phyloP scores from a whole-genome alignment of 2,329 filamentous ascomycete species.

The Cordyceps cateniannulata region DNA sequence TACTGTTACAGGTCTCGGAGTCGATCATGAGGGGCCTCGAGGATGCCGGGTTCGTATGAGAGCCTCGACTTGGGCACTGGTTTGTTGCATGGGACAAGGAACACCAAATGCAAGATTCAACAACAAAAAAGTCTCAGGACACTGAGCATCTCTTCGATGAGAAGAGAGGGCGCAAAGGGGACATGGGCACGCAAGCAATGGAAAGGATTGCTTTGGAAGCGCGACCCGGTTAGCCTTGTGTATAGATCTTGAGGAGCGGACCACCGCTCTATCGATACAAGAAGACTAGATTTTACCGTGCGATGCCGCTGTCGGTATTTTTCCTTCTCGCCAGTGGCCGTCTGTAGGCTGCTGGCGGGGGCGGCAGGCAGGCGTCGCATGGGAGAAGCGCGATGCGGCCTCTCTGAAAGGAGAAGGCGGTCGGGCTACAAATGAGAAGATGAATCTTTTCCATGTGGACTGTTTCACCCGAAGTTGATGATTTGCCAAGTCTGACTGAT shows the following conservation, averaged over 20 bases:
- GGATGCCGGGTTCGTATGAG: constrained; percentile 34
- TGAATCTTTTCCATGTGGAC: background rate
- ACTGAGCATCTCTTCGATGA: constrained; percentile 29
- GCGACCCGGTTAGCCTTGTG: constrained; percentile 24
- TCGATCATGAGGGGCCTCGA: constrained; percentile 31
- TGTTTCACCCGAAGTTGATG: background rate
- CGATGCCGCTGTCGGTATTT: background rate
- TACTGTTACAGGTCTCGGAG: constrained; percentile 26
- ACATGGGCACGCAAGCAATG: constrained; percentile 14
- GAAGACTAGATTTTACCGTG: constrained; percentile 1
- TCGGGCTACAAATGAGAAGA: constrained; percentile 3
- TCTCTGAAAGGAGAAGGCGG: background rate
- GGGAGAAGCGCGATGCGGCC: background rate
- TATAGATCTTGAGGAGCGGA: constrained; percentile 41
- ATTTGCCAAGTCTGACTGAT: background rate
- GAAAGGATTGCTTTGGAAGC: constrained; percentile 19
- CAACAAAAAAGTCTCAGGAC: constrained; percentile 22
- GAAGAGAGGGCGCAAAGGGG: constrained; percentile 26
- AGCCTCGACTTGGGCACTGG: background rate
- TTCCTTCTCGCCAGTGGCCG: background rate
- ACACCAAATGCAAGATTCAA: background rate
- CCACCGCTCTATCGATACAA: constrained; percentile 25
- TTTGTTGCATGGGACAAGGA: background rate
- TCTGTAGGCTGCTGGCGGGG: background rate
- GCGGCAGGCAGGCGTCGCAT: background rate